A percentile compares a stretch with the other conserved stretches of the same genome.
phyloP scores from a whole-genome alignment of 2,329 filamentous ascomycete species.

The Penicillium sp. region DNA sequence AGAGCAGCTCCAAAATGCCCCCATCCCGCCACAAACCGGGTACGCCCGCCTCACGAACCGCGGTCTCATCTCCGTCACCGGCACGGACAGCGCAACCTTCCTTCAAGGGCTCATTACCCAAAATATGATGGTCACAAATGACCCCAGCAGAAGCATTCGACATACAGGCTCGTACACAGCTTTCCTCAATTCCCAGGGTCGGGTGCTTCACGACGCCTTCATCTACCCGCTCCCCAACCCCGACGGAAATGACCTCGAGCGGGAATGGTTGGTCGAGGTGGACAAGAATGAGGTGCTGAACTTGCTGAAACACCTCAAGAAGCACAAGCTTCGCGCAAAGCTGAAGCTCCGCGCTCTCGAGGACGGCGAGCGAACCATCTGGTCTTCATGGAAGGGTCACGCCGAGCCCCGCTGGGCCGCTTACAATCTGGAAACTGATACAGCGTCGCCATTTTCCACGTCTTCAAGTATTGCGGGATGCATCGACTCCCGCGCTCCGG shows the following conservation, averaged over 20 bases:
- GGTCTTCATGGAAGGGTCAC: slow-evolving; percentile 67
- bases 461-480: slow-evolving; percentile 32
- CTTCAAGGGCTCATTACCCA: slow-evolving; percentile 83
- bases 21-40: slow-evolving; percentile 41
- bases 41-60: slow-evolving; percentile 62
- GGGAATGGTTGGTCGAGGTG: slow-evolving; percentile 72
- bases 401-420: slow-evolving; percentile 35
- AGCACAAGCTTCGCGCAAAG: slow-evolving; percentile 81
- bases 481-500: slow-evolving; percentile 39
- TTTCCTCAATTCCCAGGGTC: slow-evolving; percentile 80
- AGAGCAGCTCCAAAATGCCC: slow-evolving; percentile 23
- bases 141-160: slow-evolving; percentile 34
- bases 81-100: slow-evolving; percentile 74
- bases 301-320: slow-evolving; percentile 68
- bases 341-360: slow-evolving; percentile 64
- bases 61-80: slow-evolving; percentile 71
- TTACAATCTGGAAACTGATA: slow-evolving; percentile 37
- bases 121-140: slow-evolving; percentile 53
- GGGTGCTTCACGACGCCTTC: slow-evolving; percentile 84
- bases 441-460: slow-evolving; percentile 28
- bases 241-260: slow-evolving; percentile 25
- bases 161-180: slow-evolving; percentile 66
- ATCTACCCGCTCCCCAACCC: slow-evolving; percentile 62
- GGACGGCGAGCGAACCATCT: slow-evolving; percentile 62
- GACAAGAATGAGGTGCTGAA: slow-evolving; percentile 62